phyloP scores from a whole-genome alignment of 495 filamentous ascomycete species.

The Diplogelasinospora grovesii region DNA sequence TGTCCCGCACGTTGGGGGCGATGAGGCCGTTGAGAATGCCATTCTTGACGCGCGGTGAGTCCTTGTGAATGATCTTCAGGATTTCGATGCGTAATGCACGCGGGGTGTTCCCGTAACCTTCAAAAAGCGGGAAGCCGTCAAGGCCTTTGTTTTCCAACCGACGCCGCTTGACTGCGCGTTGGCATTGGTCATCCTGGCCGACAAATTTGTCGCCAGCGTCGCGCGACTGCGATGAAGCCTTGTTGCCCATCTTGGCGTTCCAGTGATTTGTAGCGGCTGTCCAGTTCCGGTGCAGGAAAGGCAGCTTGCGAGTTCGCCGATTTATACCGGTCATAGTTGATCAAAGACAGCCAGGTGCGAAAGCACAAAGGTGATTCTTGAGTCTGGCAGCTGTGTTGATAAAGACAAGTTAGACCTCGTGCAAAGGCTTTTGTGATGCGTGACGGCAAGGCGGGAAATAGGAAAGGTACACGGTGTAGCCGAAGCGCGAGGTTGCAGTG shows the following conservation, averaged over 20 bases:
- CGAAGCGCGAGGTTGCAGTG: too few relatives aligned
- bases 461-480: too few relatives aligned
- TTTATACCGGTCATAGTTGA: slow-evolving; percentile 19
- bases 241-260: slow-evolving; percentile 35
- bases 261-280: slow-evolving; percentile 22
- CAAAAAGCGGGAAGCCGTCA: slow-evolving; percentile 25
- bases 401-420: too few relatives aligned
- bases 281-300: slow-evolving; percentile 34
- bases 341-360: slow-evolving; percentile 7
- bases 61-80: slow-evolving; percentile 40
- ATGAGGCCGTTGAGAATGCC: slow-evolving; percentile 33
- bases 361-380: too few relatives aligned
- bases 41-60: slow-evolving; percentile 30
- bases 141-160: slow-evolving; percentile 30
- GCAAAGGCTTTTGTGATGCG: too few relatives aligned
- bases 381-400: too few relatives aligned
- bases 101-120: slow-evolving; percentile 19
- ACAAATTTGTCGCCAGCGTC: slow-evolving; percentile 26
- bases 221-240: slow-evolving; percentile 24
- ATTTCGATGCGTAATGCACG: slow-evolving; percentile 41
- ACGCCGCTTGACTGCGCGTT: slow-evolving; percentile 33
- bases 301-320: slow-evolving; percentile 18
- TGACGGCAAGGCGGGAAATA: too few relatives aligned
- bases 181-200: slow-evolving; percentile 17
- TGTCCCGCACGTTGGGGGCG: slow-evolving; percentile 31